Base-by-base conservation (phyloP, 345 rosid species). In the Populus deltoides region DNA sequence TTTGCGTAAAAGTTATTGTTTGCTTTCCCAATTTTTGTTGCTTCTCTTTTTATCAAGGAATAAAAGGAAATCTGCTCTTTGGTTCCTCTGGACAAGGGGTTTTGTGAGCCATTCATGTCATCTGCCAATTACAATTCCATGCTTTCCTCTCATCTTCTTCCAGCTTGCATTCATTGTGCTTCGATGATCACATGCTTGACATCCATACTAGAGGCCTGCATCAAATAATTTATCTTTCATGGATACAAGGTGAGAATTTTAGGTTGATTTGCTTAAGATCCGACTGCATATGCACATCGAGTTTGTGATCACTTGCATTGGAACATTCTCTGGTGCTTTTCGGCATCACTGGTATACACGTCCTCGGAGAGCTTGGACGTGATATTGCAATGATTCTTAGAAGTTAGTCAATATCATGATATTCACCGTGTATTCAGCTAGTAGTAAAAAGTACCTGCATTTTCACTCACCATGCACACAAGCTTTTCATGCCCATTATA, bases 1-100 rank as follows among this genome's bases (percentile, higher is more conserved):
- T 89, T 82, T 77, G 74, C 73, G 55, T 77, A 24, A 13, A 33
- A 20, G 63, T 82, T 70, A 35, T 55, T 27, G 61, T 75, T 80
- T 69, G 33, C 67, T 74, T 39, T 82, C 79, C 51, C 70, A 2
- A 62, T 31, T 13, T 41, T 72, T 79, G 75, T 66, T 73, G 47
- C 81, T 72, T 62, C 80, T 83, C 83, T 31, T 16, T 74, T 76
- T 43, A 51, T 31, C 51, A 66, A 85, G 82, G 85, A 81, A 82
- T 84, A 89, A 91, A 88, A 86, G 55, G 66, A 81, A 83, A 73
- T 77, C 73, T 72, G 85, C 68, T 35, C 77, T 81, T 80, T 65
- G 70, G 41, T 57, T 66, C 72, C 77, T 41, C 20, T 39, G 29
- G 72, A 74, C 43, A 24, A 35, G 82, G 82, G 68, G 49, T n/a